Evolutionary conservation across 306 rosid species (phyloP).

Genomic region (Canavalia ensiformis): DNA sequence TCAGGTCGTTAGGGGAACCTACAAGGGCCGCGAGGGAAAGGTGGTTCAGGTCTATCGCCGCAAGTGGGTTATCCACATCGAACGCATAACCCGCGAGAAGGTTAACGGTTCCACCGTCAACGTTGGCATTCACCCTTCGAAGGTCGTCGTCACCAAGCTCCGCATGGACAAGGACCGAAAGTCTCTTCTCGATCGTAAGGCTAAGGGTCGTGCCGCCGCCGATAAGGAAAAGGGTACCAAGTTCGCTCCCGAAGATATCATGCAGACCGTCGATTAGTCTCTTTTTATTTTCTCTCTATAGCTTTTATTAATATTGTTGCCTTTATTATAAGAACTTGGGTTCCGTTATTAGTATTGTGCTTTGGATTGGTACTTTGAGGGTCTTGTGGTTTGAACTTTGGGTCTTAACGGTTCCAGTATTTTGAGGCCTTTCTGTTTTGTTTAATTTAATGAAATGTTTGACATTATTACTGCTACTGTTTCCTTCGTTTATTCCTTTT

Average conservation of each 20-base stretch:
- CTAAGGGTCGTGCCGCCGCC: slow-evolving; percentile 93
- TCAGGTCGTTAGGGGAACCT: slow-evolving; percentile 88
- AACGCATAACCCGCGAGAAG: slow-evolving; percentile 94
- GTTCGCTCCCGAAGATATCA: slow-evolving; percentile 90
- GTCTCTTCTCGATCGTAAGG: slow-evolving; percentile 91
- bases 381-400: slow-evolving; percentile 17
- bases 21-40: slow-evolving; percentile 95
- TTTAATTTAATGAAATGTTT: slow-evolving; percentile 42
- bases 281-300: neutral
- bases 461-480: slow-evolving; percentile 30
- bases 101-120: slow-evolving; percentile 97
- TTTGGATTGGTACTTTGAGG: slow-evolving; percentile 20
- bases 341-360: neutral
- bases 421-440: slow-evolving; percentile 37
- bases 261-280: slow-evolving; percentile 82
- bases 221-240: slow-evolving; percentile 96
- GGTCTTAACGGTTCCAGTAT: slow-evolving; percentile 35
- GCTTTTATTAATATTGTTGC: slow-evolving; percentile 5
- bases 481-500: neutral
- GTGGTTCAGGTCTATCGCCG: slow-evolving; percentile 94
- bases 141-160: slow-evolving; percentile 81
- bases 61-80: slow-evolving; percentile 95
- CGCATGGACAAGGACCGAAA: slow-evolving; percentile 91
- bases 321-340: slow-evolving; percentile 1
- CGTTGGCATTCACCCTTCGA: slow-evolving; percentile 87